Percentiles rank a stretch among this genome's conserved stretches.
Evolutionary conservation across 2,329 filamentous ascomycete species (phyloP).

Genomic region (Chalara sp.): DNA sequence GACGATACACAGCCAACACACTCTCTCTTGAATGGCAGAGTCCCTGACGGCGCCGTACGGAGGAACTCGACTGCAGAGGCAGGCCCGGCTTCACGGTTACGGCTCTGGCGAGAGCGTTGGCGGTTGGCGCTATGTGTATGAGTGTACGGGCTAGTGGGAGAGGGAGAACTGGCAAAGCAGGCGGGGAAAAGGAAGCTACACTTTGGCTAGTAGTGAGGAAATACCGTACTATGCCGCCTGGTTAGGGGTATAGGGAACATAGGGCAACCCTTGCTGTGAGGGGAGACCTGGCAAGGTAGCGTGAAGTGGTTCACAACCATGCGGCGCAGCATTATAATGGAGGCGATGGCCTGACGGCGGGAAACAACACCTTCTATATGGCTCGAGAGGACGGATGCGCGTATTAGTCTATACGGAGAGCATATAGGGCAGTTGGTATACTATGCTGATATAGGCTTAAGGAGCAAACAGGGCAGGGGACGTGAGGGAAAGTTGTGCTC

Average conservation of each 20-base stretch:
- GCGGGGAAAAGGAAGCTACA: no score
- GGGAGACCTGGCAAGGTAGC: slow-evolving; percentile 1
- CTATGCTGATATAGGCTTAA: neutral
- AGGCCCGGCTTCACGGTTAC: no score
- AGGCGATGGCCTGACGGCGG: slow-evolving; percentile 4
- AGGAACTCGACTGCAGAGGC: no score
- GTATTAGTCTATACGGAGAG: neutral
- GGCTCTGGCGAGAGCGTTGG: no score
- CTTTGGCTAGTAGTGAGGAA: neutral
- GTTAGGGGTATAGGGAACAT: neutral
- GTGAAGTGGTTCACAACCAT: slow-evolving; percentile 8
- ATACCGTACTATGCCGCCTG: neutral
- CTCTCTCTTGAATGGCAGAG: no score
- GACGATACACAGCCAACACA: no score
- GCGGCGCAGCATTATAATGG: slow-evolving; percentile 12
- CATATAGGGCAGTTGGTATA: neutral
- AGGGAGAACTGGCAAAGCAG: no score
- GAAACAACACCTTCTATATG: no score
- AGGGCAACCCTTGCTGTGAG: neutral
- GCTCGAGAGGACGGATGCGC: no score
- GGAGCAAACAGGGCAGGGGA: neutral
- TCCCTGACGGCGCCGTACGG: no score
- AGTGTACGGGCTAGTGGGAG: no score
- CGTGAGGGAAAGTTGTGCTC: neutral
- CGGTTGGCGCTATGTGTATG: no score